Conservation (phyloP, 1,284 basidiomycete genomes). For the Ceratobasidium sp. region DNA sequence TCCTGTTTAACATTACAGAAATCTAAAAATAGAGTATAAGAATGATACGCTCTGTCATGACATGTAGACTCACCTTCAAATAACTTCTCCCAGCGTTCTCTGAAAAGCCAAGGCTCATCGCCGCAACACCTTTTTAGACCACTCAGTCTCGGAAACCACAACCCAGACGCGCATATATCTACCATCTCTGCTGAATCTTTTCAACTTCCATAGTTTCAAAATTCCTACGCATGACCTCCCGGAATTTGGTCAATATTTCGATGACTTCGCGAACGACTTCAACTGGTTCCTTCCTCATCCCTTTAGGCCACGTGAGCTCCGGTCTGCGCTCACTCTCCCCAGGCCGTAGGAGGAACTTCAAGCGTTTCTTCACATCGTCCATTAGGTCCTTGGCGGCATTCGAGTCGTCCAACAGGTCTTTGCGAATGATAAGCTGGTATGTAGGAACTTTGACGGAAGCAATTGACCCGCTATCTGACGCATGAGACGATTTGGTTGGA, state of each 20-base stretch:
- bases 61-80: conserved; percentile 71
- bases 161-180: conserved; percentile 35
- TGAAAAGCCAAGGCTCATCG: conserved; percentile 95
- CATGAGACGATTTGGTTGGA: conserved; percentile 40
- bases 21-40: conserved; percentile 51
- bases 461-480: conserved; percentile 41
- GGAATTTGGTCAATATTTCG: conserved; percentile 84
- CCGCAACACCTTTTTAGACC: conserved; percentile 76
- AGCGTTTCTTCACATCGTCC: conserved; percentile 95
- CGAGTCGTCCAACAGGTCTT: conserved; percentile 97
- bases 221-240: conserved; percentile 89
- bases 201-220: conserved; percentile 92
- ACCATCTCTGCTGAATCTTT: conserved; percentile 95
- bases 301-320: conserved; percentile 94
- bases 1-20: conserved; percentile 97
- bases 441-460: conserved; percentile 39
- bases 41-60: neutral
- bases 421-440: conserved; percentile 75
- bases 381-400: conserved; percentile 98
- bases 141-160: neutral
- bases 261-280: conserved; percentile 96
- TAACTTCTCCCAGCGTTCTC: conserved; percentile 99
- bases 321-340: conserved; percentile 93
- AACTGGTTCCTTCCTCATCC: conserved; percentile 93
- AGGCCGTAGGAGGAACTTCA: conserved; percentile 91